These are phyloP conservation scores for Solanum lycopersicoides DNA, from an alignment of 257 asterid species.

Conservation along the genomic window DNA sequence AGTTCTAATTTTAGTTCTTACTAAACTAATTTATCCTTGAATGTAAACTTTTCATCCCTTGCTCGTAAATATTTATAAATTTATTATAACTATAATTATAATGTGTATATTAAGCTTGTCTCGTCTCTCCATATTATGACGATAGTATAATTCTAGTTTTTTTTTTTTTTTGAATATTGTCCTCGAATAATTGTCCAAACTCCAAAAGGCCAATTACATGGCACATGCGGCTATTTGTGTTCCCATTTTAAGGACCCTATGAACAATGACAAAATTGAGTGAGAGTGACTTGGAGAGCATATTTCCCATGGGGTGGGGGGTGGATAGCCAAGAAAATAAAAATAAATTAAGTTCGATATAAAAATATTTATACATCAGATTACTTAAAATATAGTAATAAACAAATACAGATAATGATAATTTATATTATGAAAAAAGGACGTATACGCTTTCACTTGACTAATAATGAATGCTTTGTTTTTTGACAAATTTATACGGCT, in stretches of 20 bases:
- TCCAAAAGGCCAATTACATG: background rate
- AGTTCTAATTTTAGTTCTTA: background rate
- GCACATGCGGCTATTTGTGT: background rate
- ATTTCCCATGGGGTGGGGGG: background rate
- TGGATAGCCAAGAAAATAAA: background rate
- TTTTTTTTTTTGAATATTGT: background rate
- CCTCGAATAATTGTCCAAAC: background rate
- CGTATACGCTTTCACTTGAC: too few species aligned
- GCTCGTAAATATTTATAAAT: background rate
- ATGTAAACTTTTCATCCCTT: background rate
- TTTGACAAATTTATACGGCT: too few species aligned
- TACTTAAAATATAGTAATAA: background rate
- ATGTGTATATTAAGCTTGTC: background rate
- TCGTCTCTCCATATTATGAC: background rate
- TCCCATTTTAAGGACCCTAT: background rate
- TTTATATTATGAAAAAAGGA: too few species aligned
- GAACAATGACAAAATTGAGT: slow-evolving; percentile 15
- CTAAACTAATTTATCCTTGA: background rate
- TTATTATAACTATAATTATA: background rate
- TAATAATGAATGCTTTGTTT: too few species aligned
- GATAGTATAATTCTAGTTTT: background rate
- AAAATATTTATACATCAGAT: background rate
- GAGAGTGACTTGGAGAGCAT: slow-evolving; percentile 68
- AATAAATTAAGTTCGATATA: too few species aligned
- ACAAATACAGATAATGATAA: background rate